A percentile compares a stretch with the other conserved stretches of the same genome.
These are phyloP conservation scores for Tolypocladium album DNA, from an alignment of 2,329 filamentous ascomycete species.

Conservation along the genomic window DNA sequence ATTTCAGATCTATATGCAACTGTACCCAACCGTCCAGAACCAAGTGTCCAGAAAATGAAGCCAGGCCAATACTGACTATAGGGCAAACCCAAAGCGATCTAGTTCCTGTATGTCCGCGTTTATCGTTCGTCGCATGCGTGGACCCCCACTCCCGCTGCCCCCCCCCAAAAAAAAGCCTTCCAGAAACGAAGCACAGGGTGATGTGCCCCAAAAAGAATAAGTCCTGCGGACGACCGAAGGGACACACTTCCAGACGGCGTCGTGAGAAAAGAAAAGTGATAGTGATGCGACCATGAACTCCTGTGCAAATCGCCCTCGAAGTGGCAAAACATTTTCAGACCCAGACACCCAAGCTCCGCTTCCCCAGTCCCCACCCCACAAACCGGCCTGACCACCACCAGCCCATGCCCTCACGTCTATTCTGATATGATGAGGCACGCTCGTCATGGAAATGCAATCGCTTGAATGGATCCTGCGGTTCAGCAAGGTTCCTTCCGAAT, in stretches of 20 bases:
- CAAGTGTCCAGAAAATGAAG: background rate
- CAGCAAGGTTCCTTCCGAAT: background rate
- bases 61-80: background rate
- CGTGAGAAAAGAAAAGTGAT: background rate
- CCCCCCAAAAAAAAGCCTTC: background rate
- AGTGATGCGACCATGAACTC: background rate
- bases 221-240: background rate
- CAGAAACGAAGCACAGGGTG: background rate
- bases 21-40: background rate
- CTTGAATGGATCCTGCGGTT: background rate
- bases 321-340: background rate
- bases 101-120: background rate
- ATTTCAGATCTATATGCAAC: background rate
- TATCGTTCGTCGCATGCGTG: background rate
- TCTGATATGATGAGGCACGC: background rate
- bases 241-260: background rate
- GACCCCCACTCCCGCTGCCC: background rate
- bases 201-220: background rate
- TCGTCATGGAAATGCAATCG: background rate
- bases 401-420: background rate
- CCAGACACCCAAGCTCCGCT: slow-evolving; percentile 1
- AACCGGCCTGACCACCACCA: background rate
- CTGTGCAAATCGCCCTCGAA: background rate
- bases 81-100: background rate
- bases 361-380: background rate